Evolutionary conservation across 805 yeast genomes (phyloP).

Genomic region (Candida khao-thaluensis): DNA sequence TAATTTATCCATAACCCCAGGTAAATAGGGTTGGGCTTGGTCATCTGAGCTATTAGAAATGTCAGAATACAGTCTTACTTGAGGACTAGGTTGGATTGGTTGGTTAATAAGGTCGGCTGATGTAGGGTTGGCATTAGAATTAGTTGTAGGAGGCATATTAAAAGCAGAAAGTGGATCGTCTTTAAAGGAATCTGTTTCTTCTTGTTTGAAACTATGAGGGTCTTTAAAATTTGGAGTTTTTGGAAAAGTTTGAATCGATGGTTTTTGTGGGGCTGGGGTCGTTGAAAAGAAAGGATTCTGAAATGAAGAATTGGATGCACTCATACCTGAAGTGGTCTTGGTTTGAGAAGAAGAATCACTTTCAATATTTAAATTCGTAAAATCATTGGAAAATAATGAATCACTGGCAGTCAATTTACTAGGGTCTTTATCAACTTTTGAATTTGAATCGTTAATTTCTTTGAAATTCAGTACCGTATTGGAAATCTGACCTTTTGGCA

Average conservation of each 20-base stretch:
- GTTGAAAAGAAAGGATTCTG: background rate
- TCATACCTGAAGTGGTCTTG: background rate
- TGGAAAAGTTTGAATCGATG: background rate
- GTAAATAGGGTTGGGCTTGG: constrained; percentile 46
- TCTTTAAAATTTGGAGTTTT: background rate
- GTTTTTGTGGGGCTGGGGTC: too few relatives aligned
- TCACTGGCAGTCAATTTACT: constrained; percentile 1
- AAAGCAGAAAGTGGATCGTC: background rate
- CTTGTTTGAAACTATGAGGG: background rate
- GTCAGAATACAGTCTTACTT: constrained; percentile 5
- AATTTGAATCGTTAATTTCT: constrained; percentile 11
- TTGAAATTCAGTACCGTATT: constrained; percentile 14
- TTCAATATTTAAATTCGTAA: constrained; percentile 2
- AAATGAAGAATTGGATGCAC: background rate
- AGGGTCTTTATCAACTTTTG: background rate
- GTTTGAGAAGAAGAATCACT: background rate
- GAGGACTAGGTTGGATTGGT: constrained; percentile 3
- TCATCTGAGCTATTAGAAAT: constrained; percentile 11
- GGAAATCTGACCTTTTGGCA: constrained; percentile 12
- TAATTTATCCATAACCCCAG: constrained; percentile 81
- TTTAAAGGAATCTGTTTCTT: background rate
- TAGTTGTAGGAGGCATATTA: background rate
- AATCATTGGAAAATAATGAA: constrained; percentile 6
- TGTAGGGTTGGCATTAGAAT: background rate
- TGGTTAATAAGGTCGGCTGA: constrained; percentile 1